Conservation (phyloP, 108 stramenopile species). For the Pseudonitzschia multistriata region DNA sequence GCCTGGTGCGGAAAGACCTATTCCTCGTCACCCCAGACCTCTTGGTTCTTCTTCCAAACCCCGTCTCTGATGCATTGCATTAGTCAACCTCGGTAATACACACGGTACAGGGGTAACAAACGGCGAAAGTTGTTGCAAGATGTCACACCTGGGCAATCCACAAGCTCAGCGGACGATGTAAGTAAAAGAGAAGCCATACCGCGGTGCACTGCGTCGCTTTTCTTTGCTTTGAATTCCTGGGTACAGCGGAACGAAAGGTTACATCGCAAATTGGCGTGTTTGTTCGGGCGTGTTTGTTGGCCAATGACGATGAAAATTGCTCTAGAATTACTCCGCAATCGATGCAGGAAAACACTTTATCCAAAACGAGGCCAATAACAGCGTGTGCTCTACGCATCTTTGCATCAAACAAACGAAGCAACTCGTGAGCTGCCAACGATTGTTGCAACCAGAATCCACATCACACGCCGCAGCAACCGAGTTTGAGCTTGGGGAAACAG, state of each 20-base stretch:
- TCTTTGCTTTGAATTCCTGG: neutral
- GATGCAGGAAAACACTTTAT: slow-evolving; percentile 10
- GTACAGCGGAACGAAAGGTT: neutral
- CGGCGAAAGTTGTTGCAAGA: no score
- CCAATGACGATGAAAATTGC: slow-evolving; percentile 3
- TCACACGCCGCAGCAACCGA: neutral
- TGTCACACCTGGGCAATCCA: slow-evolving; percentile 7
- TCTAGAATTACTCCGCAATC: slow-evolving; percentile 11
- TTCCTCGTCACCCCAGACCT: no score
- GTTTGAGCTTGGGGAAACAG: neutral
- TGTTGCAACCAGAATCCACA: neutral
- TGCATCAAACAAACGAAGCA: neutral
- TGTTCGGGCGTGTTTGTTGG: neutral
- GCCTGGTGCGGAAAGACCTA: neutral
- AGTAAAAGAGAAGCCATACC: no score
- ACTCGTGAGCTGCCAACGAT: neutral
- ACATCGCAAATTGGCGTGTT: neutral
- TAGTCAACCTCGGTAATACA: no score
- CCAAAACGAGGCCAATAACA: slow-evolving; percentile 9
- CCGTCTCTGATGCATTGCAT: no score
- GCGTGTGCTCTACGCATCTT: no score
- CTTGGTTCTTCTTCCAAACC: no score
- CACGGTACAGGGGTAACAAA: no score
- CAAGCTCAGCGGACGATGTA: slow-evolving; percentile 13
- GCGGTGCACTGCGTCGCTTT: neutral